Percentiles rank a stretch among this genome's conserved stretches.
phyloP scores from a whole-genome alignment of 176 grass and related monocot genomes.

The Cymbopogon citratus region DNA sequence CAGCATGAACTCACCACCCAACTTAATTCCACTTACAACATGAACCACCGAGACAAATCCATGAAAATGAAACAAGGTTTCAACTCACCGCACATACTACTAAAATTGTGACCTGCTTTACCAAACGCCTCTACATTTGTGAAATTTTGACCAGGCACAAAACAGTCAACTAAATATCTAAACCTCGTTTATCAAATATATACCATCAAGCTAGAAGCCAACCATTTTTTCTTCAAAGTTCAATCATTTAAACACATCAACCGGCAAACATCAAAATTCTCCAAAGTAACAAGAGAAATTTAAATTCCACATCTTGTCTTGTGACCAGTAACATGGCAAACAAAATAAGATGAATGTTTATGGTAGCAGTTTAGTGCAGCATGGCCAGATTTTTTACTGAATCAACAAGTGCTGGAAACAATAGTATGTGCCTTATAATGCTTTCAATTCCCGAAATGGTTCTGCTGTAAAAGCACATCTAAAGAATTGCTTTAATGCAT shows the following conservation, averaged over 20 bases:
- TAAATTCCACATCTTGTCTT: not conserved
- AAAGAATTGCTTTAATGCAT: not conserved
- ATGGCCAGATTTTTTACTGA: not conserved
- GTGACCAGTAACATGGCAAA: conserved; percentile 2
- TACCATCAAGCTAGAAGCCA: not conserved
- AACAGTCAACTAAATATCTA: not conserved
- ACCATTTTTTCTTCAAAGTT: not conserved
- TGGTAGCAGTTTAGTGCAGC: not conserved
- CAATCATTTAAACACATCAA: not conserved
- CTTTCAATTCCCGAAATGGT: not conserved
- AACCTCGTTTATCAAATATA: conserved; percentile 5
- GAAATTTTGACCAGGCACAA: not conserved
- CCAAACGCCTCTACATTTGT: not conserved
- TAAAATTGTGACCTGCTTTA: not conserved
- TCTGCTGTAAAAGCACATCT: not conserved
- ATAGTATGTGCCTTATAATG: not conserved
- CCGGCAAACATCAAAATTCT: not conserved
- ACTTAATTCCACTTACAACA: not conserved
- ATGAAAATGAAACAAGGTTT: not conserved
- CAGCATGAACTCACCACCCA: not conserved
- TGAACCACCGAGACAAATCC: not conserved
- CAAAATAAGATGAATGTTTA: not conserved
- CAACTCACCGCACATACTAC: not conserved
- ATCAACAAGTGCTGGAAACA: not conserved
- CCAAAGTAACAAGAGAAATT: not conserved